These are phyloP conservation scores for Puccinellia tenuiflora DNA, from an alignment of 176 grass and related monocot species.

Conservation along the genomic window DNA sequence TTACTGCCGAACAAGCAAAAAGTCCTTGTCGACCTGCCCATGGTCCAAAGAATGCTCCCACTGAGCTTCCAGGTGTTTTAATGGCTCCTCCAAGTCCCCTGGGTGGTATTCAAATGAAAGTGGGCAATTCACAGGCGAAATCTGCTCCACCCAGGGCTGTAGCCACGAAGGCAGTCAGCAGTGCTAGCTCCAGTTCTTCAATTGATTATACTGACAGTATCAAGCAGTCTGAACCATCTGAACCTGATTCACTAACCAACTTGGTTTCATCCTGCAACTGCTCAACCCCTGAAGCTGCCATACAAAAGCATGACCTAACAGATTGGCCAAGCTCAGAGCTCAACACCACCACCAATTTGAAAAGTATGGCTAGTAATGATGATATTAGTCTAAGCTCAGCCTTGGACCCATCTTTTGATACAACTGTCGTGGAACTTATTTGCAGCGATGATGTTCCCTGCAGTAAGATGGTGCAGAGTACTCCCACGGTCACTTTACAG, in stretches of 20 bases:
- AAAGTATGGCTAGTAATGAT: conserved; percentile 44
- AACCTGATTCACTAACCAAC: conserved; percentile 38
- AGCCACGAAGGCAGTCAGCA: conserved; percentile 24
- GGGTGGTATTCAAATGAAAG: conserved; percentile 19
- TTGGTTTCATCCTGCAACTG: conserved; percentile 27
- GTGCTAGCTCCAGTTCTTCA: conserved; percentile 23
- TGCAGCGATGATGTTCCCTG: conserved; percentile 55
- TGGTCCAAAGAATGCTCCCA: conserved; percentile 13
- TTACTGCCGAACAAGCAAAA: conserved; percentile 34
- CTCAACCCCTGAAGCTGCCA: conserved; percentile 21
- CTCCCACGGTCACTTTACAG: conserved; percentile 15
- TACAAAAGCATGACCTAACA: conserved; percentile 33
- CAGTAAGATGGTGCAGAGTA: conserved; percentile 22
- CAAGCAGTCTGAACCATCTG: conserved; percentile 40
- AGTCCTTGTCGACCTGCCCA: conserved; percentile 34
- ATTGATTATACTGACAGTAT: conserved; percentile 24
- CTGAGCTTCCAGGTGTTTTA: conserved; percentile 26
- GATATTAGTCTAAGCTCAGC: conserved; percentile 24
- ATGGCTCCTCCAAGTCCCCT: conserved; percentile 36
- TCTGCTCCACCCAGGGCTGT: conserved; percentile 31
- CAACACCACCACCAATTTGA: conserved; percentile 39
- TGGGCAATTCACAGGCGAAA: conserved; percentile 22
- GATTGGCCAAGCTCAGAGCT: conserved; percentile 39
- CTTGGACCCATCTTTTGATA: conserved; percentile 43
- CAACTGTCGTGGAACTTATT: conserved; percentile 46